phyloP scores from a whole-genome alignment of 331 rosid genomes.

The Malus hybrid region DNA sequence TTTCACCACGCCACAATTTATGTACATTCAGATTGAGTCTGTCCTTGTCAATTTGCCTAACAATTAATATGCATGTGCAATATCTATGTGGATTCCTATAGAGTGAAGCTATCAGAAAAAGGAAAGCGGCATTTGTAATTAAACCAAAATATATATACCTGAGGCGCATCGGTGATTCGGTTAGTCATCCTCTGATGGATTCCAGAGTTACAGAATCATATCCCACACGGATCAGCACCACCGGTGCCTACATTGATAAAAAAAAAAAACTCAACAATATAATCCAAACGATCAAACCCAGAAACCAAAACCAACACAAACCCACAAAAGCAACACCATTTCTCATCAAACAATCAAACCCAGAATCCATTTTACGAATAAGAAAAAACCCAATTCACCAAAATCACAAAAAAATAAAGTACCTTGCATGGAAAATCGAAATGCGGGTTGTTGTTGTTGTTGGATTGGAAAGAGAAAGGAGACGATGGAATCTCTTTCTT shows the following conservation, averaged over 20 bases:
- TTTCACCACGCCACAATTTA: neutral
- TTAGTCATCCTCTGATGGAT: slow-evolving; percentile 61
- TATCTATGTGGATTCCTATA: neutral
- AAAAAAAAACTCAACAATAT: slow-evolving; percentile 13
- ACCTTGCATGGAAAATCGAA: slow-evolving; percentile 19
- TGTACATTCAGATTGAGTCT: neutral
- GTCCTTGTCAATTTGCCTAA: neutral
- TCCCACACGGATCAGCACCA: slow-evolving; percentile 25
- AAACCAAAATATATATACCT: slow-evolving; percentile 26
- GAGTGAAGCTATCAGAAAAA: neutral
- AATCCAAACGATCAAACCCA: slow-evolving; percentile 11
- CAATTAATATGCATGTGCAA: neutral
- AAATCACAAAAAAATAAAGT: neutral
- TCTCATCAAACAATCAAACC: neutral
- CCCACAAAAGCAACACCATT: neutral
- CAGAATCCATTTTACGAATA: neutral
- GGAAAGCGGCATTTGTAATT: neutral
- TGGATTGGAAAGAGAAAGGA: neutral
- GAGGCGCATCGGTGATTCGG: slow-evolving; percentile 50
- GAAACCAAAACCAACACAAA: neutral
- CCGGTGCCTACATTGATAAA: slow-evolving; percentile 26
- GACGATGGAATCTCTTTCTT: neutral
- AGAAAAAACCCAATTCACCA: neutral
- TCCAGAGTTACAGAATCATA: slow-evolving; percentile 48
- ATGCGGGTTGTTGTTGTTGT: neutral